These are phyloP conservation scores for Suillus plorans DNA, from an alignment of 768 basidiomycete species.

Conservation along the genomic window DNA sequence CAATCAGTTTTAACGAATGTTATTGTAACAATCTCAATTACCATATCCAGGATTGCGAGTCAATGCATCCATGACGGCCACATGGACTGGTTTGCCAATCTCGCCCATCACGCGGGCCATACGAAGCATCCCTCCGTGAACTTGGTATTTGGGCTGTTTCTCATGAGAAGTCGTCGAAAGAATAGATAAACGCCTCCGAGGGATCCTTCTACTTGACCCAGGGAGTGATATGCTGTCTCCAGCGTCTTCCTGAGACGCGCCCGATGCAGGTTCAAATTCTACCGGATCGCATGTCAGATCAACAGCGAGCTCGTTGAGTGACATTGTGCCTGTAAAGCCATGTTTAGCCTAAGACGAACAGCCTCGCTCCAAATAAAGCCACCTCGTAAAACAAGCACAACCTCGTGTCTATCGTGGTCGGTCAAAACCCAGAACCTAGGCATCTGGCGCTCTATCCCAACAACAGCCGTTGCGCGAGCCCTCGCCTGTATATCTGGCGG, in stretches of 20 bases:
- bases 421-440: slow-evolving; percentile 87
- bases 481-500: slow-evolving; percentile 31
- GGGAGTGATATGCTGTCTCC: slow-evolving; percentile 41
- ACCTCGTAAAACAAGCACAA: slow-evolving; percentile 77
- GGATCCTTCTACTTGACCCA: slow-evolving; percentile 22
- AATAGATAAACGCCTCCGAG: slow-evolving; percentile 25
- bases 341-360: neutral
- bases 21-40: slow-evolving; percentile 21
- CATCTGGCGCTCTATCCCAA: slow-evolving; percentile 69
- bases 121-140: slow-evolving; percentile 79
- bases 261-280: slow-evolving; percentile 56
- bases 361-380: slow-evolving; percentile 11
- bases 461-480: slow-evolving; percentile 57
- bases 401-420: slow-evolving; percentile 70
- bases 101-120: slow-evolving; percentile 81
- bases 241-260: slow-evolving; percentile 27
- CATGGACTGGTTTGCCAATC: slow-evolving; percentile 72
- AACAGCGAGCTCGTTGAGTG: slow-evolving; percentile 82
- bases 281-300: slow-evolving; percentile 82
- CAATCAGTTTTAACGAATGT: neutral
- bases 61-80: slow-evolving; percentile 71
- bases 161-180: slow-evolving; percentile 15
- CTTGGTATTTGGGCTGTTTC: slow-evolving; percentile 47
- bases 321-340: slow-evolving; percentile 65
- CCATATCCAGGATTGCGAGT: slow-evolving; percentile 70